Percentiles rank a stretch among this genome's conserved stretches.
phyloP scores from a whole-genome alignment of 331 rosid species.

The Acacia concinna region DNA sequence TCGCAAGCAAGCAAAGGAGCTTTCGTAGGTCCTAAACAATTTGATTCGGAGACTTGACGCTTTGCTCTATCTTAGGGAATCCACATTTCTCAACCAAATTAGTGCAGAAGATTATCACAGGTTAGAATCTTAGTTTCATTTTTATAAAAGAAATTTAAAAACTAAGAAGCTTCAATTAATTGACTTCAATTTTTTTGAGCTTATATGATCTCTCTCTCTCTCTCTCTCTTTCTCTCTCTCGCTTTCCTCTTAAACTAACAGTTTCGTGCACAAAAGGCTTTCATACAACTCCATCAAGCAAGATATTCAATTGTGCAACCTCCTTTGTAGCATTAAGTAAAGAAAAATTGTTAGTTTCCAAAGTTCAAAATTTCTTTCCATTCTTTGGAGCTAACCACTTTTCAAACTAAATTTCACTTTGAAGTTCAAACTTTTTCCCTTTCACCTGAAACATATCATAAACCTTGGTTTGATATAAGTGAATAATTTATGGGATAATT shows the following conservation, averaged over 20 bases:
- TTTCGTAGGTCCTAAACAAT: too few species aligned
- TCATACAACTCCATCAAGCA: conserved; percentile 73
- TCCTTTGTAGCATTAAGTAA: conserved; percentile 57
- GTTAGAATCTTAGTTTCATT: conserved; percentile 19
- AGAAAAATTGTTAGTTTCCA: conserved; percentile 62
- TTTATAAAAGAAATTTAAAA: not conserved
- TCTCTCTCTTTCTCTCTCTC: too few species aligned
- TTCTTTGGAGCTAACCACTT: not conserved
- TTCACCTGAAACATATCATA: not conserved
- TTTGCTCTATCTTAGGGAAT: too few species aligned
- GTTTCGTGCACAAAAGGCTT: conserved; percentile 86
- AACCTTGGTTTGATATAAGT: too few species aligned
- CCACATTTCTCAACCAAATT: too few species aligned
- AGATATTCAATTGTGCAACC: conserved; percentile 62
- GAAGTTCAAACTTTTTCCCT: not conserved
- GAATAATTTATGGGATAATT: too few species aligned
- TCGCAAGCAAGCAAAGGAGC: too few species aligned
- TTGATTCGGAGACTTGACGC: too few species aligned
- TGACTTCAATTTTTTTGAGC: not conserved
- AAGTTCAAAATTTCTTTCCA: not conserved
- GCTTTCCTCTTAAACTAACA: conserved; percentile 7
- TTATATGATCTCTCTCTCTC: not conserved
- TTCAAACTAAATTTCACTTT: not conserved
- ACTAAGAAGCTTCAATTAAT: not conserved
- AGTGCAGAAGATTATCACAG: conserved; percentile 83